phyloP scores from a whole-genome alignment of 2,329 filamentous ascomycete species.

The Metarhizium humberi region DNA sequence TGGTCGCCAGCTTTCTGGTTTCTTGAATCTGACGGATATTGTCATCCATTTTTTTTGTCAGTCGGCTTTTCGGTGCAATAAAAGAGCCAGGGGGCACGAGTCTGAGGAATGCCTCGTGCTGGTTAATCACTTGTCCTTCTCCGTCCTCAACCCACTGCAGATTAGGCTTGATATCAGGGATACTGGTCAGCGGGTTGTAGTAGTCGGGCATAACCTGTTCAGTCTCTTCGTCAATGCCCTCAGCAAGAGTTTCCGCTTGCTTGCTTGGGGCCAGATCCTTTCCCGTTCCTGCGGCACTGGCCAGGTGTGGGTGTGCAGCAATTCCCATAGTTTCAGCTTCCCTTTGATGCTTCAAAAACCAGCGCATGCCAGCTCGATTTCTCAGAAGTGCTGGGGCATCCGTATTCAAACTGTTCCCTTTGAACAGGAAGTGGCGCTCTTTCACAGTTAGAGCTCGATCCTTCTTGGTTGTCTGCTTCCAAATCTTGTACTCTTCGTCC shows the following conservation, averaged over 20 bases:
- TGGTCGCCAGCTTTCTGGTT: conserved; percentile 88
- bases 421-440: conserved; percentile 79
- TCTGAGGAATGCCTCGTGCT: conserved; percentile 73
- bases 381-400: conserved; percentile 84
- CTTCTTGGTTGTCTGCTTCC: conserved; percentile 98
- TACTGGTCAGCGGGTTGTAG: conserved; percentile 76
- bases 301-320: conserved; percentile 25
- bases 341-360: conserved; percentile 73
- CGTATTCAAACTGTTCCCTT: conserved; percentile 70
- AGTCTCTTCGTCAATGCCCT: conserved; percentile 86
- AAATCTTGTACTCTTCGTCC: conserved; percentile 93
- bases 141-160: conserved; percentile 84
- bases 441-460: conserved; percentile 80
- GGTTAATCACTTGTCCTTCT: conserved; percentile 82
- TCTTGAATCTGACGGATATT: conserved; percentile 96
- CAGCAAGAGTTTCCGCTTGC: conserved; percentile 69
- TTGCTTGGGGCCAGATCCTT: conserved; percentile 35
- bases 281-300: conserved; percentile 28
- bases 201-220: conserved; percentile 86
- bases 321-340: conserved; percentile 47
- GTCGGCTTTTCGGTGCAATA: conserved; percentile 59
- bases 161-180: conserved; percentile 73
- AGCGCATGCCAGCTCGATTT: conserved; percentile 79
- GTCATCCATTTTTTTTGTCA: conserved; percentile 73
- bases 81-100: conserved; percentile 71